Base-by-base conservation (phyloP, 2,329 filamentous ascomycete species). In the Pseudogymnoascus sp. region DNA sequence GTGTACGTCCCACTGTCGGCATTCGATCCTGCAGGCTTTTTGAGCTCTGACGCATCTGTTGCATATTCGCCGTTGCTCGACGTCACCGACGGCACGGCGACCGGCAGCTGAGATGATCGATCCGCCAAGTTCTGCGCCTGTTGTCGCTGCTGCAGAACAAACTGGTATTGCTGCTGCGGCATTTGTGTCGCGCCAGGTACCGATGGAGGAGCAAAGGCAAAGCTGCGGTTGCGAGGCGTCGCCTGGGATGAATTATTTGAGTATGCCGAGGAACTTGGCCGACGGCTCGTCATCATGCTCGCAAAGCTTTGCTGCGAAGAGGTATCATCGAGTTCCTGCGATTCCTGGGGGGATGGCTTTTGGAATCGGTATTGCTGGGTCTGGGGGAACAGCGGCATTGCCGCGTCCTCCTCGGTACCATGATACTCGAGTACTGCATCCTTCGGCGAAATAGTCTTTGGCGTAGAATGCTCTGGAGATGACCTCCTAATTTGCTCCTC, bases 401-500 rank as follows among this genome's bases (percentile, higher is more conserved):
- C 85, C 4, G 83, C 77, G 58, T 88, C 88, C 16, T 88, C 86
- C 2, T 93, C 89, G 0, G 80, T 75, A 40, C 95, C 91, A 65
- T 88, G 84, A 72, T 93, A 96, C 64, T 97, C 93, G 59, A 97
- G 77, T 64, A 96, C 77, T 1, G 93, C 90, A 70, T 97, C 93
- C 76, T 96, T 96, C 23, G 93, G 95, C 1, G 93, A 97, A 55
- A 99, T 96, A 0, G 93, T 96, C 75, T 91, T 90, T 1, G 85
- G 81, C n/a, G 88, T 81, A 0, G 81, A 82, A 5, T 80, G 67
- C 33, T 67, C 67, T 74, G 67, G 71, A 23, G 71, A 71, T 25
- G 65, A 63, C 49, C 67, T 68, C 0, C 79, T 77, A 52, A 81
- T 68, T 37, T 77, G 74, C 41, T 71, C 69, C 75, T 28, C 76